Conservation (phyloP, 345 rosid genomes). For the Isatis tinctoria region DNA sequence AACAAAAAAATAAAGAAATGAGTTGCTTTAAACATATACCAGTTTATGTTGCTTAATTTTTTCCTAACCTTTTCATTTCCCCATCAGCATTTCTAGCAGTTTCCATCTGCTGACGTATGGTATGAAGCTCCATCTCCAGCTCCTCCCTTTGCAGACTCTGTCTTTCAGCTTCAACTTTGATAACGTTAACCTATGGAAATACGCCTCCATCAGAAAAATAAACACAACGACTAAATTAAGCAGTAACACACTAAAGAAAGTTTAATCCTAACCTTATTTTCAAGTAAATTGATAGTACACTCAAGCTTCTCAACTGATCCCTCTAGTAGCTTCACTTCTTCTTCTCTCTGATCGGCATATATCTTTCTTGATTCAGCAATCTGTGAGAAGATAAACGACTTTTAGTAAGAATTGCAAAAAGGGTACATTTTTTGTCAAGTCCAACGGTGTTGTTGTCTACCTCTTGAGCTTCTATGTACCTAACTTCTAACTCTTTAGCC, state of each 20-base stretch:
- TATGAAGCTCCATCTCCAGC: constrained; percentile 74
- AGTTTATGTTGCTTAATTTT: background rate
- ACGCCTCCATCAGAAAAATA: constrained; percentile 24
- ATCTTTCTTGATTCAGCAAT: constrained; percentile 66
- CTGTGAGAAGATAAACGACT: constrained; percentile 35
- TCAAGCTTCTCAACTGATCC: constrained; percentile 91
- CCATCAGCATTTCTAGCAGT: constrained; percentile 54
- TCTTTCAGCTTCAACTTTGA: constrained; percentile 90
- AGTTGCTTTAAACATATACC: constrained; percentile 4
- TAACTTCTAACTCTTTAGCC: constrained; percentile 61
- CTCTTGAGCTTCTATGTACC: constrained; percentile 68
- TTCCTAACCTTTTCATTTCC: constrained; percentile 63
- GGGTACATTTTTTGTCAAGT: background rate
- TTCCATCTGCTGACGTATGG: constrained; percentile 66
- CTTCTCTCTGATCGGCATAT: constrained; percentile 78
- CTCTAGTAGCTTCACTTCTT: constrained; percentile 81
- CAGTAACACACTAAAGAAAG: background rate
- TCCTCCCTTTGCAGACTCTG: constrained; percentile 89
- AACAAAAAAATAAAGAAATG: constrained; percentile 10
- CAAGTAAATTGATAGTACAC: constrained; percentile 69
- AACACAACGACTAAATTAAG: background rate
- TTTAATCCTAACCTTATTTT: constrained; percentile 61
- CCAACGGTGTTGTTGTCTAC: constrained; percentile 32
- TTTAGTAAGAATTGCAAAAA: constrained; percentile 8
- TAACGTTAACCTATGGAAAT: constrained; percentile 65